These are phyloP conservation scores for Dryas alaskensis DNA, from an alignment of 306 rosid genomes.

Conservation along the genomic window DNA sequence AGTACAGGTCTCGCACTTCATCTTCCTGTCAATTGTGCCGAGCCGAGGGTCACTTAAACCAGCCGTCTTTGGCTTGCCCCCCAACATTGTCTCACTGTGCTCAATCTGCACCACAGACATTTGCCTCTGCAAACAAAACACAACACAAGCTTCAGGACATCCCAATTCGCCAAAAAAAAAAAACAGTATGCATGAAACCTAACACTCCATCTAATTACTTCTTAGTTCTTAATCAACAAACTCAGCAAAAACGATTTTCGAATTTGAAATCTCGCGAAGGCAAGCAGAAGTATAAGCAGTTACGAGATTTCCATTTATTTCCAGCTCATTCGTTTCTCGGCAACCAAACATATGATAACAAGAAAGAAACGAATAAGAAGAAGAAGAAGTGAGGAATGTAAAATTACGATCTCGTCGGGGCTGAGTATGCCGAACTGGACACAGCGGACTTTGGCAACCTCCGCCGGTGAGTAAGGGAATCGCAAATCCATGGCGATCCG, in stretches of 20 bases:
- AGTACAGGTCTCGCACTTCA: constrained; percentile 96
- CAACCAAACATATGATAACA: constrained; percentile 3
- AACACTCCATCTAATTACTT: background rate
- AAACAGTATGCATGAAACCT: background rate
- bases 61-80: constrained; percentile 84
- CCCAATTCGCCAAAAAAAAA: background rate
- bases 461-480: constrained; percentile 94
- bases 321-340: background rate
- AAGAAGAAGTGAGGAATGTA: background rate
- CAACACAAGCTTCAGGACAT: background rate
- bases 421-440: constrained; percentile 95
- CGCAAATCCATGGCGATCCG: constrained; percentile 85
- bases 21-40: constrained; percentile 86
- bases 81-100: constrained; percentile 85
- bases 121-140: constrained; percentile 76
- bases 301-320: background rate
- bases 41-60: constrained; percentile 93
- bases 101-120: constrained; percentile 96
- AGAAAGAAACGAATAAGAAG: background rate
- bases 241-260: background rate
- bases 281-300: background rate
- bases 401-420: constrained; percentile 92
- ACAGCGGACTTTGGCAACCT: constrained; percentile 82
- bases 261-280: background rate
- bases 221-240: background rate